Percentiles rank a stretch among this genome's conserved stretches.
Conservation (phyloP, 305 asterid species). For the Rubia occidens region DNA sequence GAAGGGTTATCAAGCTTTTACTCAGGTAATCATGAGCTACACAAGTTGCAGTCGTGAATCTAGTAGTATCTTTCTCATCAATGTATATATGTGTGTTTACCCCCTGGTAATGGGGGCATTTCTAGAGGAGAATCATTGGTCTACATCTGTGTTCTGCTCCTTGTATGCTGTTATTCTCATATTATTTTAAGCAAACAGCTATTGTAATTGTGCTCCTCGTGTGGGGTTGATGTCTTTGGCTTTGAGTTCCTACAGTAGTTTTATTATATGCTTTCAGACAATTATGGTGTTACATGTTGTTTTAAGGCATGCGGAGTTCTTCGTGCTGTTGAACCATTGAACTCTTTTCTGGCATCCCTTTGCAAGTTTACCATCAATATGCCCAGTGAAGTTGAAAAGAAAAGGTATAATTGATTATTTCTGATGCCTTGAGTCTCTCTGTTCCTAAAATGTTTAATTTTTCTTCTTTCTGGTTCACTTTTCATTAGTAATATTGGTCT, state of each 20-base stretch:
- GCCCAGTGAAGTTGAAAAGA: constrained; percentile 76
- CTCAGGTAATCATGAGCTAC: constrained; percentile 47
- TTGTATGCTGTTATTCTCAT: neutral
- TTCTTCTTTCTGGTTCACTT: neutral
- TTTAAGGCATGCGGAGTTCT: constrained; percentile 95
- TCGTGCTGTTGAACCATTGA: constrained; percentile 85
- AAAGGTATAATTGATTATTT: constrained; percentile 40
- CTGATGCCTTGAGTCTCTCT: neutral
- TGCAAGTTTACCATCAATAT: constrained; percentile 91
- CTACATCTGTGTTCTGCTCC: constrained; percentile 9
- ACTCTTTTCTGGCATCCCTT: constrained; percentile 92
- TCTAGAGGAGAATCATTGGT: constrained; percentile 1
- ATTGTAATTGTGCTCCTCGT: constrained; percentile 14
- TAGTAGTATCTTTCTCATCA: neutral
- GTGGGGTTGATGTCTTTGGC: neutral
- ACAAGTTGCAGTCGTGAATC: neutral
- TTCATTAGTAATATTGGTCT: neutral
- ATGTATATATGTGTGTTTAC: neutral
- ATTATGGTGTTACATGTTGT: constrained; percentile 20
- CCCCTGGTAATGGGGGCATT: neutral
- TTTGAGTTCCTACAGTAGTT: neutral
- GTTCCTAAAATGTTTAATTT: neutral
- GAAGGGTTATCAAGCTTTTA: constrained; percentile 98
- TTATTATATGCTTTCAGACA: neutral
- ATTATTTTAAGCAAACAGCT: constrained; percentile 12